A percentile compares a stretch with the other conserved stretches of the same genome.
Conservation (phyloP, 2,329 filamentous ascomycete genomes). For the Talaromyces piceae region DNA sequence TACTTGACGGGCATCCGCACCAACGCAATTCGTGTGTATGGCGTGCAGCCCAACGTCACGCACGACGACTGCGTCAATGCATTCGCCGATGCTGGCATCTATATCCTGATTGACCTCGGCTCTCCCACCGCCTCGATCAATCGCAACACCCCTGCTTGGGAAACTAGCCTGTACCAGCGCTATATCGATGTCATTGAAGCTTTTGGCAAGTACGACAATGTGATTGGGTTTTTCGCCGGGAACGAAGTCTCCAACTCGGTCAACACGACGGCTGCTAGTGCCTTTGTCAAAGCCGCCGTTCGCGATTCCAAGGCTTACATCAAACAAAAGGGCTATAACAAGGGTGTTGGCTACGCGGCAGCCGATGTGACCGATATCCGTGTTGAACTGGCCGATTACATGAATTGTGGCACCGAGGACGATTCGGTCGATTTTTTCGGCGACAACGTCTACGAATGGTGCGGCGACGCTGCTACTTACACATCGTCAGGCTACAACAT, state of each 20-base stretch:
- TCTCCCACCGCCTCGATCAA: conserved; percentile 79
- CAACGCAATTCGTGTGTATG: conserved; percentile 93
- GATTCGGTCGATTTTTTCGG: conserved; percentile 92
- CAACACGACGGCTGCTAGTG: conserved; percentile 83
- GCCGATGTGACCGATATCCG: conserved; percentile 85
- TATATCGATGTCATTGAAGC: conserved; percentile 80
- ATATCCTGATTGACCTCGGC: conserved; percentile 84
- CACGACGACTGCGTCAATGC: conserved; percentile 80
- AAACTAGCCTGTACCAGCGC: conserved; percentile 65
- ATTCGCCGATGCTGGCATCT: conserved; percentile 80
- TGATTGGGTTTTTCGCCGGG: conserved; percentile 95
- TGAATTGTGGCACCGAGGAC: conserved; percentile 70
- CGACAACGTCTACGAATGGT: conserved; percentile 99
- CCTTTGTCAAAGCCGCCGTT: conserved; percentile 95
- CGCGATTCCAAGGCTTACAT: conserved; percentile 96
- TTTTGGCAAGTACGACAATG: conserved; percentile 76
- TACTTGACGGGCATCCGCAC: conserved; percentile 70
- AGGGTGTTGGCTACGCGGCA: conserved; percentile 92
- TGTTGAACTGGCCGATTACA: conserved; percentile 77
- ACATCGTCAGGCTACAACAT: conserved; percentile 68
- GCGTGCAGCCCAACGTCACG: conserved; percentile 70
- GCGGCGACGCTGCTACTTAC: conserved; percentile 77
- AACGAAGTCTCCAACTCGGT: conserved; percentile 90
- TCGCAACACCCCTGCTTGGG: conserved; percentile 71
- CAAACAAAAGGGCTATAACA: conserved; percentile 67